Evolutionary conservation across 164 flowering plant species (phyloP).

Genomic region (Magnolia officinalis): DNA sequence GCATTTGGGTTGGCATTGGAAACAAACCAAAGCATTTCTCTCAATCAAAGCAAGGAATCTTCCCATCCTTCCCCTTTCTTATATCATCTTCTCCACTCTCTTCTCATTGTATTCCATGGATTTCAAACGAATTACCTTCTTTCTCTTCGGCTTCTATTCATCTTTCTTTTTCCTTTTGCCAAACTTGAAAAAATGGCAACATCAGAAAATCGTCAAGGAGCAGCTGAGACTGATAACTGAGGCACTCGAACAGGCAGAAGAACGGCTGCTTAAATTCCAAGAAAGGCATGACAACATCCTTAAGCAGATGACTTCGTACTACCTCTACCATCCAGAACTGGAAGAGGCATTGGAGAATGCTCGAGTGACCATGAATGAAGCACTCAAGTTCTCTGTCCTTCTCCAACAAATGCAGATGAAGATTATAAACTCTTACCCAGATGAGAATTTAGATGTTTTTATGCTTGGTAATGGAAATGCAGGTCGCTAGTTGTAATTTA

Average conservation of each 20-base stretch:
- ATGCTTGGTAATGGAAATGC: not conserved
- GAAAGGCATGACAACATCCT: conserved; percentile 57
- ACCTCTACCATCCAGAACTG: conserved; percentile 31
- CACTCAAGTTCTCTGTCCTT: conserved; percentile 30
- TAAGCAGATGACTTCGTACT: conserved; percentile 34
- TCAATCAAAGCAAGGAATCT: conserved; percentile 20
- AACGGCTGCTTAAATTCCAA: conserved; percentile 24
- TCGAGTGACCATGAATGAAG: conserved; percentile 45
- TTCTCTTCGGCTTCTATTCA: conserved; percentile 37
- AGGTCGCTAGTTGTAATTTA: too few relatives aligned
- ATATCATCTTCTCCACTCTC: not conserved
- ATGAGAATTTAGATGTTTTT: conserved; percentile 14
- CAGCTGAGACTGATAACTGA: conserved; percentile 33
- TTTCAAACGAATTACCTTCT: conserved; percentile 18
- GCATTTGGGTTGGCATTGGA: not conserved
- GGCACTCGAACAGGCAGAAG: conserved; percentile 42
- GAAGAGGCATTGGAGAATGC: conserved; percentile 41
- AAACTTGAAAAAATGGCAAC: conserved; percentile 27
- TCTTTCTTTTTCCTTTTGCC: conserved; percentile 30
- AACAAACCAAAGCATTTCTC: conserved; percentile 5
- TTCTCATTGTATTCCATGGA: conserved; percentile 23
- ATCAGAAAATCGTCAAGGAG: conserved; percentile 21
- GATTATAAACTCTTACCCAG: conserved; percentile 29
- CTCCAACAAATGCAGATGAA: conserved; percentile 44
- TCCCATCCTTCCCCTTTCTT: not conserved